Percentiles rank a stretch among this genome's conserved stretches.
Evolutionary conservation across 2,329 filamentous ascomycete species (phyloP).

Genomic region (Ophiostoma himal-ulmi): DNA sequence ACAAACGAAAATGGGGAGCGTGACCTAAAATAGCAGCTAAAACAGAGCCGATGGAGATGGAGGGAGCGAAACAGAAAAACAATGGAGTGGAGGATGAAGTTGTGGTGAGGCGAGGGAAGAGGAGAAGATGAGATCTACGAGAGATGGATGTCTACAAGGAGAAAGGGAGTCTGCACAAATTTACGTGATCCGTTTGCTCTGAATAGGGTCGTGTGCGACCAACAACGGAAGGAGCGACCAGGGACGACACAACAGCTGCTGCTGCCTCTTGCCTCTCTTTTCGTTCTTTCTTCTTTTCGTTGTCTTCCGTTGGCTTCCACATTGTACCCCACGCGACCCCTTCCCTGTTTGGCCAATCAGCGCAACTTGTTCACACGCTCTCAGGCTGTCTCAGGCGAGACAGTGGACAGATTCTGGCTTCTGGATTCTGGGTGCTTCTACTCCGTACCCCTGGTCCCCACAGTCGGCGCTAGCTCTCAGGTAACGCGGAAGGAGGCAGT

Average conservation of each 20-base stretch:
- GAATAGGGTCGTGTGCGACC: background rate
- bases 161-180: background rate
- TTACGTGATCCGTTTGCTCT: background rate
- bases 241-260: conserved; percentile 8
- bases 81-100: background rate
- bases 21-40: conserved; percentile 10
- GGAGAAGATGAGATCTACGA: background rate
- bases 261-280: background rate
- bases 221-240: conserved; percentile 7
- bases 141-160: background rate
- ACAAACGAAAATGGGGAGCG: conserved; percentile 5
- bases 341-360: conserved; percentile 24
- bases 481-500: background rate
- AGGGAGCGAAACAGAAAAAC: conserved; percentile 7
- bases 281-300: background rate
- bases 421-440: conserved; percentile 15
- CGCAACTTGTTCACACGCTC: conserved; percentile 6
- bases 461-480: conserved; percentile 8
- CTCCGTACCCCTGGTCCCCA: conserved; percentile 15
- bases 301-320: background rate
- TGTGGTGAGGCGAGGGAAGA: background rate
- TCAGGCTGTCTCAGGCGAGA: background rate
- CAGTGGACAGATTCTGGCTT: background rate
- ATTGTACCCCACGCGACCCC: conserved; percentile 12
- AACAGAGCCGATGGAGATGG: conserved; percentile 2